Evolutionary conservation across 768 basidiomycete species (phyloP).

Genomic region (Saitozyma podzolica): DNA sequence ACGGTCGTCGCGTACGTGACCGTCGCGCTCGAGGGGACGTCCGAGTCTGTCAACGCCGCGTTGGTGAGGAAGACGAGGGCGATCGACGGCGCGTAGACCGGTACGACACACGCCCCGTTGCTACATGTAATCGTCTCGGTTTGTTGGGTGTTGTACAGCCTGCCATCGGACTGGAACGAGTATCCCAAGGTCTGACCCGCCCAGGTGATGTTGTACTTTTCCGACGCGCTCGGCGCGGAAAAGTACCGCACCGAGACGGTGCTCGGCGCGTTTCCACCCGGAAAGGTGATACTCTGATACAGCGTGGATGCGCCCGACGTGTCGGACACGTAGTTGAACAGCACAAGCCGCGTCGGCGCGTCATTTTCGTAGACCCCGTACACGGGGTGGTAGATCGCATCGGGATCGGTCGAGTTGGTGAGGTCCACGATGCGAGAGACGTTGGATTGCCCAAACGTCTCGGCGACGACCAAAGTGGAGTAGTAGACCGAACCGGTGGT

Average conservation of each 20-base stretch:
- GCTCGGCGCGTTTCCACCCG: slow-evolving; percentile 48
- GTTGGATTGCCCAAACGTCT: slow-evolving; percentile 68
- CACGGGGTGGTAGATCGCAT: slow-evolving; percentile 61
- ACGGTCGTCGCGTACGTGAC: slow-evolving; percentile 60
- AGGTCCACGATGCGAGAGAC: slow-evolving; percentile 69
- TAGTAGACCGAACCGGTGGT: slow-evolving; percentile 74
- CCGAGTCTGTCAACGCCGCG: slow-evolving; percentile 50
- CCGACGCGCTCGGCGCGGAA: slow-evolving; percentile 60
- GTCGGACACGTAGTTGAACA: slow-evolving; percentile 75
- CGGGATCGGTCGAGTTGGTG: slow-evolving; percentile 26
- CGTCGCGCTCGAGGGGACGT: slow-evolving; percentile 47
- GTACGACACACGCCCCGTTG: slow-evolving; percentile 60
- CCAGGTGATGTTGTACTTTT: slow-evolving; percentile 71
- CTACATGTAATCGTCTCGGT: slow-evolving; percentile 67
- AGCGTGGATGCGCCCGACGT: slow-evolving; percentile 61
- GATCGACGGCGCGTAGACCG: slow-evolving; percentile 69
- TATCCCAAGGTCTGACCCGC: slow-evolving; percentile 66
- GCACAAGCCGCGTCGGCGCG: slow-evolving; percentile 61
- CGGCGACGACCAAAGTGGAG: slow-evolving; percentile 68
- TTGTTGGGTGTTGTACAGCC: slow-evolving; percentile 60
- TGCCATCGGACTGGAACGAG: slow-evolving; percentile 66
- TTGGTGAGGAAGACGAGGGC: slow-evolving; percentile 71
- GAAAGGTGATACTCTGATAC: slow-evolving; percentile 59
- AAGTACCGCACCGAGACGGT: slow-evolving; percentile 56
- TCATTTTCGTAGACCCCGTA: slow-evolving; percentile 77